Conservation (phyloP, 2,329 filamentous ascomycete species). For the Raffaelea deltoideospora region DNA sequence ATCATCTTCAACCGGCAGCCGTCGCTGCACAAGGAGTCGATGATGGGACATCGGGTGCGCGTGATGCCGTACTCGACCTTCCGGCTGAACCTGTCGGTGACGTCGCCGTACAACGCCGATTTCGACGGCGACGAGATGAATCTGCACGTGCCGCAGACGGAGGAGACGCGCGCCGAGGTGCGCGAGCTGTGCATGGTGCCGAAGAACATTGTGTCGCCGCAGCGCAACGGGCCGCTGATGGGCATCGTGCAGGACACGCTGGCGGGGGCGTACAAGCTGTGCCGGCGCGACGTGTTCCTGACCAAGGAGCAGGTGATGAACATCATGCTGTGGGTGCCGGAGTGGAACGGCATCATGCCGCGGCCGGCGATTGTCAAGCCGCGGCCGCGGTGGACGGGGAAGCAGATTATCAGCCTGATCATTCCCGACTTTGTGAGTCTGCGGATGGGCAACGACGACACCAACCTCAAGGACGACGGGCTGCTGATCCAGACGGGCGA, state of each 20-base stretch:
- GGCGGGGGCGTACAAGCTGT: constrained; percentile 94
- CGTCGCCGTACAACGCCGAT: constrained; percentile 98
- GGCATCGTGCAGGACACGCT: constrained; percentile 98
- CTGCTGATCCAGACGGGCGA: constrained; percentile 75
- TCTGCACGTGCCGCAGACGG: constrained; percentile 93
- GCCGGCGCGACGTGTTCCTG: constrained; percentile 80
- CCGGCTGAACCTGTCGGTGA: constrained; percentile 91
- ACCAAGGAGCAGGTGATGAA: constrained; percentile 91
- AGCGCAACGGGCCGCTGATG: constrained; percentile 95
- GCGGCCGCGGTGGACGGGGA: constrained; percentile 87
- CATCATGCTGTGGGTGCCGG: constrained; percentile 89
- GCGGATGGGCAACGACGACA: constrained; percentile 46
- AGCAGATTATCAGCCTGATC: constrained; percentile 90
- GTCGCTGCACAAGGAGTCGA: constrained; percentile 97
- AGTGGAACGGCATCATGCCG: constrained; percentile 93
- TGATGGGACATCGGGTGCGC: constrained; percentile 97
- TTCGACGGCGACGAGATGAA: constrained; percentile 99
- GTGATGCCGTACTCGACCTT: constrained; percentile 99
- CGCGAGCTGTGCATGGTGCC: constrained; percentile 95
- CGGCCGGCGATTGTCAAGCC: constrained; percentile 90
- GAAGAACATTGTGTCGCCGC: constrained; percentile 93
- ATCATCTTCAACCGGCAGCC: constrained; percentile 99
- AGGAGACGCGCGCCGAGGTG: constrained; percentile 91
- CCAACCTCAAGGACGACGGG: constrained; percentile 59
- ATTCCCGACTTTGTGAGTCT: constrained; percentile 79